Conservation (phyloP, 305 asterid species). For the Rubia peregrina region DNA sequence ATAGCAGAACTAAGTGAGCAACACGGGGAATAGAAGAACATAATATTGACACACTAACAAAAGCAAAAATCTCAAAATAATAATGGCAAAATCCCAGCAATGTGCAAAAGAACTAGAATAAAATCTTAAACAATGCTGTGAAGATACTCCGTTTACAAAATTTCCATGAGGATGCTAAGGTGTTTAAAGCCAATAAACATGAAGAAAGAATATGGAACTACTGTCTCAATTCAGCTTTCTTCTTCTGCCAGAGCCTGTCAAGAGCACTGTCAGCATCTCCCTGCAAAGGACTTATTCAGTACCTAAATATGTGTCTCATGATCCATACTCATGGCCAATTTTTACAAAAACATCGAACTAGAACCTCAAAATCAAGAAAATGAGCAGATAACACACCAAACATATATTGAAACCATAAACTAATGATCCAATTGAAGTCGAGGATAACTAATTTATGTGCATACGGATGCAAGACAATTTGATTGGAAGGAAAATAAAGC, state of each 20-base stretch:
- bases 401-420: background rate
- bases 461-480: background rate
- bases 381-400: background rate
- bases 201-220: conserved; percentile 8
- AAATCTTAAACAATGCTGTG: background rate
- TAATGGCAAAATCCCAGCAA: background rate
- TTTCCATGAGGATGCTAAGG: background rate
- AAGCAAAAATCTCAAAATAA: background rate
- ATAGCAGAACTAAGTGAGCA: background rate
- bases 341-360: background rate
- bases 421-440: background rate
- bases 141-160: background rate
- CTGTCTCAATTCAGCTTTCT: conserved; percentile 23
- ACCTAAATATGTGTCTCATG: background rate
- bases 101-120: background rate
- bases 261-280: conserved; percentile 36
- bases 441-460: background rate
- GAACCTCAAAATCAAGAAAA: background rate
- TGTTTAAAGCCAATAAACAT: background rate
- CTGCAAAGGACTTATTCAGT: conserved; percentile 11
- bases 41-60: background rate
- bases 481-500: background rate
- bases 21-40: background rate
- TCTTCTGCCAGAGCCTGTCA: conserved; percentile 36
- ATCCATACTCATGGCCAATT: background rate